Percentiles rank a stretch among this genome's conserved stretches.
phyloP scores from a whole-genome alignment of 441 rosid genomes.

The Eugenia klotzschiana region DNA sequence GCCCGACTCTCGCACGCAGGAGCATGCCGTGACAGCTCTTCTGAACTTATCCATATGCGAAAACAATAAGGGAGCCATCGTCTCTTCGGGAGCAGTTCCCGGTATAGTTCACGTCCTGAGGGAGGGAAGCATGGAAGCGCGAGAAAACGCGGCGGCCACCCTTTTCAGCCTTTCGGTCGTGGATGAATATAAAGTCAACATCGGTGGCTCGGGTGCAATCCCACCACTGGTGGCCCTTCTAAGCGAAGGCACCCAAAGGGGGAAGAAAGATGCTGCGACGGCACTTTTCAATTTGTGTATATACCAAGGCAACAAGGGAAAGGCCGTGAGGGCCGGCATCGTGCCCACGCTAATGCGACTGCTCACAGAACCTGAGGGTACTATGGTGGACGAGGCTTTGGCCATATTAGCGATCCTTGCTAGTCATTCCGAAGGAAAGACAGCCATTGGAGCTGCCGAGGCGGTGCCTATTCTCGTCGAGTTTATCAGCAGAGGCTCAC shows the following conservation, averaged over 20 bases:
- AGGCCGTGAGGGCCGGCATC: conserved; percentile 85
- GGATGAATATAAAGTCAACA: conserved; percentile 77
- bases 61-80: conserved; percentile 73
- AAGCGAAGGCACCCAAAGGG: conserved; percentile 82
- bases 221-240: conserved; percentile 70
- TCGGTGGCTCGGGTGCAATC: conserved; percentile 74
- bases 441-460: conserved; percentile 68
- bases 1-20: conserved; percentile 83
- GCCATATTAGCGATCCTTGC: conserved; percentile 80
- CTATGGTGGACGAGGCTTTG: conserved; percentile 88
- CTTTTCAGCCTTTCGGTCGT: conserved; percentile 86
- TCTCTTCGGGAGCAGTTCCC: conserved; percentile 75
- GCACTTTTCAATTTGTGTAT: conserved; percentile 91
- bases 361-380: conserved; percentile 66
- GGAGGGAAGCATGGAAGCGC: conserved; percentile 96
- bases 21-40: conserved; percentile 87
- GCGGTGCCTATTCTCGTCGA: conserved; percentile 73
- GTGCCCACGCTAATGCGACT: conserved; percentile 63
- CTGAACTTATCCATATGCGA: conserved; percentile 89
- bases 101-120: conserved; percentile 79
- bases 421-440: conserved; percentile 81
- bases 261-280: conserved; percentile 92
- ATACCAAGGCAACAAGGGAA: conserved; percentile 92
- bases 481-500: conserved; percentile 60
- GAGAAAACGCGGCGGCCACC: conserved; percentile 93